These are phyloP conservation scores for Saitozyma podzolica DNA, from an alignment of 768 basidiomycete genomes.

Conservation along the genomic window DNA sequence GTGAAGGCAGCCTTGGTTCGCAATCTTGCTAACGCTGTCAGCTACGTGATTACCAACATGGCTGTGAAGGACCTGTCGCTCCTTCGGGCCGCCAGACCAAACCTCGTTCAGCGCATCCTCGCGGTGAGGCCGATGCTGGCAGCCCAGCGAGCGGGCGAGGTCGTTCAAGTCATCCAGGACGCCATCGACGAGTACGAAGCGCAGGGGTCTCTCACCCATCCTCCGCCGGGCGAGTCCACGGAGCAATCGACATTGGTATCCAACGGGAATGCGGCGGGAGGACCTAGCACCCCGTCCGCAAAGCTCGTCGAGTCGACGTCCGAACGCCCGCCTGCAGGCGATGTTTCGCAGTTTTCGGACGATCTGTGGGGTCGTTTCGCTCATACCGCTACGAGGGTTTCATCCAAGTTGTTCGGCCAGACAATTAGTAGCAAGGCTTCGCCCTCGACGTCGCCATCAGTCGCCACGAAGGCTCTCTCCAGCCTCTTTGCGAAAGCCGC, in stretches of 20 bases:
- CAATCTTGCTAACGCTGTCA: slow-evolving; percentile 8
- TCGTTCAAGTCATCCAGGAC: slow-evolving; percentile 26
- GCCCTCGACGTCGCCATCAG: neutral
- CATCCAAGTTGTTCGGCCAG: slow-evolving; percentile 19
- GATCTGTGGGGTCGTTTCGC: too few species aligned
- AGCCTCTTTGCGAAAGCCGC: neutral
- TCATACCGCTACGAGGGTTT: too few species aligned
- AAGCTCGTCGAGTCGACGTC: too few species aligned
- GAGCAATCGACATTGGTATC: too few species aligned
- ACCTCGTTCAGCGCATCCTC: neutral
- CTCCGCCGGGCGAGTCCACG: too few species aligned
- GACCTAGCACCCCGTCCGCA: too few species aligned
- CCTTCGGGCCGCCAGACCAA: neutral
- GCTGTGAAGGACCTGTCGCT: slow-evolving; percentile 20
- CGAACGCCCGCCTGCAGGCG: too few species aligned
- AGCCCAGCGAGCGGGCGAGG: slow-evolving; percentile 16
- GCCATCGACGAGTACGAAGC: slow-evolving; percentile 5
- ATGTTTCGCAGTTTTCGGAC: too few species aligned
- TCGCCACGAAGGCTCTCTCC: neutral
- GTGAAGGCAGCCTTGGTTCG: slow-evolving; percentile 28
- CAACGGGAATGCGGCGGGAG: too few species aligned
- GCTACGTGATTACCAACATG: slow-evolving; percentile 37
- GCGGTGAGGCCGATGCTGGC: slow-evolving; percentile 11
- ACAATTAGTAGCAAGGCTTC: neutral
- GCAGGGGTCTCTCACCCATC: too few species aligned